phyloP scores from a whole-genome alignment of 306 rosid species.

The Dalbergia oliveri region DNA sequence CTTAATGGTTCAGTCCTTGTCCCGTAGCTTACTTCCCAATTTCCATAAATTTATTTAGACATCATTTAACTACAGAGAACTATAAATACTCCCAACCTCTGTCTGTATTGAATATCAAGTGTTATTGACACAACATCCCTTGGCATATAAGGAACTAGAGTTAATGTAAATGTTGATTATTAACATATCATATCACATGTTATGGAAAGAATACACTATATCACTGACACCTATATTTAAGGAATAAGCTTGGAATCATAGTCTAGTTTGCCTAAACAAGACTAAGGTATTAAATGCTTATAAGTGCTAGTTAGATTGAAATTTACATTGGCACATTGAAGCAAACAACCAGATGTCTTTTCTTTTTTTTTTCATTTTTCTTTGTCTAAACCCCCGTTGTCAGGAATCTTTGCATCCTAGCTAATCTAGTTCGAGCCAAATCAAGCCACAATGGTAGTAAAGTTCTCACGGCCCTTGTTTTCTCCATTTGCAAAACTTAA shows the following conservation, averaged over 20 bases:
- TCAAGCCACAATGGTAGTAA: neutral
- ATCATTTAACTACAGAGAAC: constrained; percentile 1
- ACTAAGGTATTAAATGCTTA: constrained; percentile 14
- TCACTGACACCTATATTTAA: constrained; percentile 15
- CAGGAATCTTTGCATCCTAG: neutral
- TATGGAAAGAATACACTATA: constrained; percentile 32
- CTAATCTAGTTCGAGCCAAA: neutral
- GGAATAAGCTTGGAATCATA: constrained; percentile 2
- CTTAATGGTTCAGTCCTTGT: neutral
- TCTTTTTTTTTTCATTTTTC: neutral
- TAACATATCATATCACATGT: constrained; percentile 16
- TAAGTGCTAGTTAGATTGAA: constrained; percentile 11
- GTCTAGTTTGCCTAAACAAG: constrained; percentile 28
- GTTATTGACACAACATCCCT: neutral
- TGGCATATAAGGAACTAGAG: neutral
- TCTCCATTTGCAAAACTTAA: neutral
- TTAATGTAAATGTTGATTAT: constrained; percentile 3
- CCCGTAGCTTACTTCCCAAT: constrained; percentile 17
- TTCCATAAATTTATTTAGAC: constrained; percentile 8
- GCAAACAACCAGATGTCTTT: neutral
- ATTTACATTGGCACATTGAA: neutral
- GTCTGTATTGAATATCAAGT: neutral
- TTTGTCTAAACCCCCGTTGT: neutral
- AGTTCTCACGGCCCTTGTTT: neutral
- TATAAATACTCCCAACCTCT: neutral